Evolutionary conservation across 257 asterid species (phyloP), one percentile per base, ranked within the genome.

Genomic region (Nicotiana noctiflora): DNA sequence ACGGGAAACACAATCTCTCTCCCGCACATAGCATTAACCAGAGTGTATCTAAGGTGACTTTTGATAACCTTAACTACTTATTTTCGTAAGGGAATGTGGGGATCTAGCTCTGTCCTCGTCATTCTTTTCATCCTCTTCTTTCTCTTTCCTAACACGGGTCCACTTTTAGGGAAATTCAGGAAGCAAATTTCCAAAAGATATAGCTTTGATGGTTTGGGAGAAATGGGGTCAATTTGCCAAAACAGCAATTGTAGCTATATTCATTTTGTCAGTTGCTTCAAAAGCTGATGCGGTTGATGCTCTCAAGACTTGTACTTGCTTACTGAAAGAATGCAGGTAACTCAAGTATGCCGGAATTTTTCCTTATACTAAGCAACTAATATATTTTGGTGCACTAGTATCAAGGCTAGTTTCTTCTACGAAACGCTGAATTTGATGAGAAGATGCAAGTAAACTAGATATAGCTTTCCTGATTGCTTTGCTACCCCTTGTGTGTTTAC

Each of bases 291-390:
- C 99, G 23, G 92, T 86, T 29, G 99, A 96, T 89, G 96, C 99
- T 83, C 88, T 95, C 17, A 95, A 93, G 88, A 91, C 97, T 31
- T 90, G 96, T 80, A 34, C 93, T 49, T 95, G 99, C 92, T 92
- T 95, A 72, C 82, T 95, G 65, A 95, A 89, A 88, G 98, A 93
- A 80, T 95, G 99, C 96, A 93, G 97, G 99, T 94, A 91, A n/a
- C 12, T 40, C 0, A 37, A 67, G 31, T n/a, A 37, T 37, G 32
- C 12, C 12, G 15, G 59, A 44, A 13, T 44, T 19, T 29, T 40
- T 21, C 37, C 59, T 70, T 44, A 32, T 65, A 8, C 75, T 65
- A 15, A 15, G 23, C 75, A 32, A 32, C 37, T 6, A 72, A 72
- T 72, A 46, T 23, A 72, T 72, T 70, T 44, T 70, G 77, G 37